Evolutionary conservation across 768 basidiomycete genomes (phyloP), one percentile per base, ranked within the genome.

Genomic region (Mycena alexandri): DNA sequence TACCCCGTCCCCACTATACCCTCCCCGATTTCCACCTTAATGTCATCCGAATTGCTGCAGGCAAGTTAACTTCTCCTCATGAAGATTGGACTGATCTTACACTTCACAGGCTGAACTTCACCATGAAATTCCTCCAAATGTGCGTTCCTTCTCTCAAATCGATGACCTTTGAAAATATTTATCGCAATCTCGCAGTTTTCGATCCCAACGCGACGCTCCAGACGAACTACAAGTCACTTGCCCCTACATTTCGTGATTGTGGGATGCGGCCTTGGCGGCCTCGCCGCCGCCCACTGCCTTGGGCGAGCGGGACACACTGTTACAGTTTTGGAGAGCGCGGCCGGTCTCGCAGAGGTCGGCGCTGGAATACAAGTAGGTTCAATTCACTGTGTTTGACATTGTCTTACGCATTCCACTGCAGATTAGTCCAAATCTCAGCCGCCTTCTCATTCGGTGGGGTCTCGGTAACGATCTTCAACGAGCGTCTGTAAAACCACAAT

Each of bases 401-500:
- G 52, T 46, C 14, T 51, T 24, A 66, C 16, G 7, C 43, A 16
- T 60, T 24, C 43, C 17, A 14, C 21, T 61, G 9, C 17, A 68
- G 61, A 55, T 59, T 19, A 61, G 67, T 41, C 77, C 79, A 19
- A 85, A 86, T 67, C 57, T 86, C 14, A 80, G 78, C 21, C 76
- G 83, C 29, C 79, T 87, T 7, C 76, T 88, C 54, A 78, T 83
- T 47, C 76, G 85, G 3, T 88, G 87, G 86, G 87, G 87, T 19
- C 78, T 87, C 11, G 80, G 76, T 0, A 78, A 84, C 2, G 76
- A 79, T 24, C 75, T 88, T 12, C 74, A 79, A 2, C 70, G 78
- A 56, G 62, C 81, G 7, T 76, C 75, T 1, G 84, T 87, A 22
- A 73, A 77, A 44, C 86, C 86, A 0, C 74, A 77, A 5, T 77